Conservation (phyloP, 2,329 filamentous ascomycete species). For the Stenocarpella maydis region DNA sequence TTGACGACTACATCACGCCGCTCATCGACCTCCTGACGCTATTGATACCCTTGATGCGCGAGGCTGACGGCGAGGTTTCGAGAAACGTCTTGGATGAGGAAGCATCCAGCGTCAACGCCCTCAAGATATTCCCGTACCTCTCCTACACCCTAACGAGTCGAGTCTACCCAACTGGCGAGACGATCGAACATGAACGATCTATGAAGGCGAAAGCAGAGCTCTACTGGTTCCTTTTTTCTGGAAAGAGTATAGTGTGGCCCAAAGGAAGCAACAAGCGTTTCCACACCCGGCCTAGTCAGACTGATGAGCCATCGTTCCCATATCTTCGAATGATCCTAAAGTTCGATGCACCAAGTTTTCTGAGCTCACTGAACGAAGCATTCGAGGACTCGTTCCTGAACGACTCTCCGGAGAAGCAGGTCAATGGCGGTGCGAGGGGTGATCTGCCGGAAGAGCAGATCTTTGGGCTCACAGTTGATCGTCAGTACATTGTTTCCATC, state of each 20-base stretch:
- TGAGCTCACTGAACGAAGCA: slow-evolving; percentile 95
- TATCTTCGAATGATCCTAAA: slow-evolving; percentile 85
- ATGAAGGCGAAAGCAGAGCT: slow-evolving; percentile 83
- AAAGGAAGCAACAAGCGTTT: slow-evolving; percentile 68
- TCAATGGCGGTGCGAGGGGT: slow-evolving; percentile 59
- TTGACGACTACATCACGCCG: slow-evolving; percentile 90
- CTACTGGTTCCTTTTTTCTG: slow-evolving; percentile 94
- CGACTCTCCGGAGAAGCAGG: slow-evolving; percentile 71
- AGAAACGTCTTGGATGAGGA: slow-evolving; percentile 66
- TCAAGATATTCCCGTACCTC: slow-evolving; percentile 94
- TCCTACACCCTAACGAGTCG: slow-evolving; percentile 91
- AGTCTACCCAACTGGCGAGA: slow-evolving; percentile 86
- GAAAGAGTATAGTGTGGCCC: slow-evolving; percentile 79
- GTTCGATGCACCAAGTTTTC: slow-evolving; percentile 89
- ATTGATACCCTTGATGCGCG: slow-evolving; percentile 65
- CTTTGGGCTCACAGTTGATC: slow-evolving; percentile 77
- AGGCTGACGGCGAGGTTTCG: slow-evolving; percentile 60
- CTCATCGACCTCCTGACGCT: slow-evolving; percentile 82
- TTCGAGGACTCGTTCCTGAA: slow-evolving; percentile 97
- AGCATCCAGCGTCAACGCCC: slow-evolving; percentile 72
- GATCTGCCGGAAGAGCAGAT: slow-evolving; percentile 71
- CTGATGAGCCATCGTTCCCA: slow-evolving; percentile 79
- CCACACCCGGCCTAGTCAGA: slow-evolving; percentile 63
- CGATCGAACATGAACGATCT: slow-evolving; percentile 76
- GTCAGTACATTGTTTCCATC: slow-evolving; percentile 92